Evolutionary conservation across 2,329 filamentous ascomycete genomes (phyloP), one percentile per base, ranked within the genome.

Genomic region (Torrubiellomyces zombiae): DNA sequence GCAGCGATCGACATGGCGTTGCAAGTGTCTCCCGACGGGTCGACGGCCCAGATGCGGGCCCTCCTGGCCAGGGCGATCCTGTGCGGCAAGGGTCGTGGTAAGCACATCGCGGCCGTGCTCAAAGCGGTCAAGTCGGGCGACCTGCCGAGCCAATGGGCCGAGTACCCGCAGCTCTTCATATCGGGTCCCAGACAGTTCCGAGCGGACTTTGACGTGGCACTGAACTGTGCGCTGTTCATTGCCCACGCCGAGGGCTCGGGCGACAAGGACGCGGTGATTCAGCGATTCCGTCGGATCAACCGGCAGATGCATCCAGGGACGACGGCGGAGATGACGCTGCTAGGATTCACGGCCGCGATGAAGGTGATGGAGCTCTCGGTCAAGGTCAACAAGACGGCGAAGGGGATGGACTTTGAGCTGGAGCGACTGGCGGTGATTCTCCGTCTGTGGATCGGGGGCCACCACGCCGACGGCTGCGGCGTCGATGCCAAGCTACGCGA

Each of bases 1-100:
- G n/a, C n/a, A n/a, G 59, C 71, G 28, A 59, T 93, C 16, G 60
- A 69, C 1, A 58, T 80, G 17, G 81, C 85, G 3, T 60, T 81
- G 32, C 64, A 67, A 29, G 66, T 72, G 6, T 80, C 85, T 1
- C 86, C 86, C 1, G 70, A 76, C 18, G 78, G 77, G 9, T 92
- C 82, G 1, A 68, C 70, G 13, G 75, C 79, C 10, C 67, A 70
- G 32, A 53, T 64, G 10, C 67, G 68, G 17, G 67, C 66, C 13
- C 51, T 72, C 3, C 57, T 74, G 16, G 63, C 69, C 3, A 63
- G 63, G 13, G 67, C 70, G 4, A 53, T 73, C 11, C 47, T 75
- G 10, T 46, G 60, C 14, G 51, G 64, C 14, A 56, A 65, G 36
- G 60, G 58, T 28, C 63, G 66, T 20, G 63, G 59, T 20, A 48